These are phyloP conservation scores for Hypericum androsaemum DNA, from an alignment of 345 rosid species.

Conservation along the genomic window DNA sequence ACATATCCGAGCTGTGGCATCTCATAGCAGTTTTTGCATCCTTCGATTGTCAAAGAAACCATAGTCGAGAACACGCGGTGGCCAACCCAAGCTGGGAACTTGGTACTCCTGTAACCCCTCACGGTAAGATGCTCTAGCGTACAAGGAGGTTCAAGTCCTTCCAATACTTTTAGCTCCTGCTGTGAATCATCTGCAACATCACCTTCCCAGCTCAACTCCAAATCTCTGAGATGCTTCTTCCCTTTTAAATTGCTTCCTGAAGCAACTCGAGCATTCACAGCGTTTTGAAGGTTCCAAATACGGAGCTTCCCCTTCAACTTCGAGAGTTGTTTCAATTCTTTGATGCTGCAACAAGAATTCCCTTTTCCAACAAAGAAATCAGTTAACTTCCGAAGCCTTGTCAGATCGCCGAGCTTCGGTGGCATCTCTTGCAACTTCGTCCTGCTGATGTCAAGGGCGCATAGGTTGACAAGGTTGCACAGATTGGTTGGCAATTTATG, in stretches of 20 bases:
- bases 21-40: background rate
- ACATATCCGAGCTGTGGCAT: background rate
- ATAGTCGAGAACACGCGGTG: background rate
- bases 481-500: no score
- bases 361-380: background rate
- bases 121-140: no score
- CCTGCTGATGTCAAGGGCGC: background rate
- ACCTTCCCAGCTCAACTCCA: no score
- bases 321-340: background rate
- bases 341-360: background rate
- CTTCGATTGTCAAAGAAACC: background rate
- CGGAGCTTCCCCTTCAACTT: background rate
- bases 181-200: no score
- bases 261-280: background rate
- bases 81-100: conserved; percentile 1
- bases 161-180: no score
- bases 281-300: background rate
- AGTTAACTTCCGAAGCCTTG: background rate
- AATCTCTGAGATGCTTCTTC: background rate
- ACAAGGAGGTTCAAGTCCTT: no score
- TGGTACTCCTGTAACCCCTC: background rate
- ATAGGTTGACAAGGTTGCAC: background rate
- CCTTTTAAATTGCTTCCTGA: background rate
- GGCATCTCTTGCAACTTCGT: conserved; percentile 3
- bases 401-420: background rate